phyloP scores from a whole-genome alignment of 495 filamentous ascomycete species.

The Daldinia vernicosa region DNA sequence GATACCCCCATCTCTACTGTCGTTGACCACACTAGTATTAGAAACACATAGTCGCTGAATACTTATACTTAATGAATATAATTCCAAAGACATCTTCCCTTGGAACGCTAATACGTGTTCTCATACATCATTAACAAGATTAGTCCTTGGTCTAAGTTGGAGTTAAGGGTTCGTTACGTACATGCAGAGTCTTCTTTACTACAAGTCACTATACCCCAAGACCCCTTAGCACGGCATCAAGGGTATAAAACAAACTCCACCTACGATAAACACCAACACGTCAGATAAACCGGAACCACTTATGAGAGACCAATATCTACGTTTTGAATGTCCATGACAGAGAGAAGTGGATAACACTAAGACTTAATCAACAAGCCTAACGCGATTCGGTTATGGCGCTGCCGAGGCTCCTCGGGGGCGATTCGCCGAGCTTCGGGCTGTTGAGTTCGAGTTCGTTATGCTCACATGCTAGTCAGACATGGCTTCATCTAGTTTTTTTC shows the following conservation, averaged over 20 bases:
- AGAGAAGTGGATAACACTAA: constrained; percentile 31
- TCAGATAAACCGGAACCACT: not conserved
- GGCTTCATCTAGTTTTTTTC: constrained; percentile 3
- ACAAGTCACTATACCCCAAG: not conserved
- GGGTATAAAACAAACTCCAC: not conserved
- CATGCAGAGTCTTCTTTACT: not conserved
- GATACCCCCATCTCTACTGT: constrained; percentile 43
- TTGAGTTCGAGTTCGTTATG: constrained; percentile 4
- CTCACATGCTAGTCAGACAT: constrained; percentile 4
- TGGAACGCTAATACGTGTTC: not conserved
- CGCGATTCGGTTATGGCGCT: constrained; percentile 26
- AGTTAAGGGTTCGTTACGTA: no score
- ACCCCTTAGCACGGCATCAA: not conserved
- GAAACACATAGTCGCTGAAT: constrained; percentile 22
- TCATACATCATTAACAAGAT: not conserved
- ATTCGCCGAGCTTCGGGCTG: constrained; percentile 15
- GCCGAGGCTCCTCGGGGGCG: constrained; percentile 28
- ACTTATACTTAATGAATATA: constrained; percentile 35
- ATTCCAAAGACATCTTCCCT: not conserved
- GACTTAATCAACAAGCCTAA: constrained; percentile 1
- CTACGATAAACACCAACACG: not conserved
- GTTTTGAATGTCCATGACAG: constrained; percentile 1
- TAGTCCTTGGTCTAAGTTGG: not conserved
- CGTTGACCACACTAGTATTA: constrained; percentile 25
- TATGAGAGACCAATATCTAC: not conserved